Conservation (phyloP, 2,329 filamentous ascomycete genomes). For the Colletotrichum spinosum region DNA sequence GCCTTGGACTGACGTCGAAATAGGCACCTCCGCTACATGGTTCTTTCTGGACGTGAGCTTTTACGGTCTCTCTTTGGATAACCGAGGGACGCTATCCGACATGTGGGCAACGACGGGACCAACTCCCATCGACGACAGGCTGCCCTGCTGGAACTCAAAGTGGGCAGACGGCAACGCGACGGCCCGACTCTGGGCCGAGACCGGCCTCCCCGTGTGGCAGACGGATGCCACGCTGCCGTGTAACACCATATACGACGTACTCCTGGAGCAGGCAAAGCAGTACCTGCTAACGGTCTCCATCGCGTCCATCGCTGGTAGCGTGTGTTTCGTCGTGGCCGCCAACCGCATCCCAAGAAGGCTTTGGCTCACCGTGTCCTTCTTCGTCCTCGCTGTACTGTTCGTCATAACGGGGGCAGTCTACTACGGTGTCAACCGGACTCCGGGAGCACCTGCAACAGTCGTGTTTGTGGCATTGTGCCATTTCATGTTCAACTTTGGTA, state of each 20-base stretch:
- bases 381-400: constrained; percentile 59
- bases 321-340: constrained; percentile 59
- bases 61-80: constrained; percentile 64
- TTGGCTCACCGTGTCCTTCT: constrained; percentile 63
- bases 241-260: constrained; percentile 63
- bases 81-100: constrained; percentile 54
- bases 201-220: constrained; percentile 60
- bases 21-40: constrained; percentile 62
- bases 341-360: constrained; percentile 60
- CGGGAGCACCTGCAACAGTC: constrained; percentile 58
- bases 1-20: constrained; percentile 24
- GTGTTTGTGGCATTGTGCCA: constrained; percentile 64
- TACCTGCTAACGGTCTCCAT: constrained; percentile 64
- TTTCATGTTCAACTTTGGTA: constrained; percentile 67
- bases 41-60: constrained; percentile 68
- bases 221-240: constrained; percentile 61
- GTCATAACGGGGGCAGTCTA: constrained; percentile 63
- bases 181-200: constrained; percentile 53
- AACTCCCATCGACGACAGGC: constrained; percentile 48
- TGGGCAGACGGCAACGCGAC: constrained; percentile 56
- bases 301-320: constrained; percentile 62
- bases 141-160: constrained; percentile 61
- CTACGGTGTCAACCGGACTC: constrained; percentile 57
- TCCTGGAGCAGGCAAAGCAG: constrained; percentile 64
- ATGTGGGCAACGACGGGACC: constrained; percentile 54